A percentile compares a stretch with the other conserved stretches of the same genome.
phyloP scores from a whole-genome alignment of 2,329 filamentous ascomycete species.

The Massarina eburnea region DNA sequence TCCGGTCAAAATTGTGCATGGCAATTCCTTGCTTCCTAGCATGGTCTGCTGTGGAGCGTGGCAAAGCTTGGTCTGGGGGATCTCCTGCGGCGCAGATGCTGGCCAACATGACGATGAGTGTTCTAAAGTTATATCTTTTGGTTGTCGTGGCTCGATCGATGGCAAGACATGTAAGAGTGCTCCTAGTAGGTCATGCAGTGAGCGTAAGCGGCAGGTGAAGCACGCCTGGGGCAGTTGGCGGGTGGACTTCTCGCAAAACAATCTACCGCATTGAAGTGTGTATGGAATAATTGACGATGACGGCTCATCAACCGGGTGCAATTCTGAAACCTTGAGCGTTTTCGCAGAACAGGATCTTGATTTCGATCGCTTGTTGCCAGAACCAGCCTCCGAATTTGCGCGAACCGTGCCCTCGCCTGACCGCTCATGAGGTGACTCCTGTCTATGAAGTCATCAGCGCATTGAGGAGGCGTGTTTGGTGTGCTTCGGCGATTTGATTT shows the following conservation, averaged over 20 bases:
- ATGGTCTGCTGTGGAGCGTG: constrained; percentile 7
- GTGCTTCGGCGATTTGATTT: too few species aligned
- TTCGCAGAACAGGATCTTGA: neutral
- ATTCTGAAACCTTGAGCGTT: neutral
- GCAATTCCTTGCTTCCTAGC: constrained; percentile 17
- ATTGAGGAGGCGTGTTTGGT: too few species aligned
- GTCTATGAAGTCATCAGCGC: too few species aligned
- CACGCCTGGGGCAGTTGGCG: neutral
- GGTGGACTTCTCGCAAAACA: neutral
- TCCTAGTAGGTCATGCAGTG: neutral
- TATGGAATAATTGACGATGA: too few species aligned
- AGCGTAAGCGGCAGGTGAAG: neutral
- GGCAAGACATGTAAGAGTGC: neutral
- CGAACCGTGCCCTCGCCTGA: too few species aligned
- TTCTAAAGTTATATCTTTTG: neutral
- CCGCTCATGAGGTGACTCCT: too few species aligned
- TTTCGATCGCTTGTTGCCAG: neutral
- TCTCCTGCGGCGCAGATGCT: constrained; percentile 3
- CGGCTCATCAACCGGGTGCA: too few species aligned
- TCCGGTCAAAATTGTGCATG: constrained; percentile 2
- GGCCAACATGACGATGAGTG: constrained; percentile 7
- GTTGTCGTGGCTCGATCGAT: neutral
- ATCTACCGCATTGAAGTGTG: too few species aligned
- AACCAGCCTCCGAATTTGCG: too few species aligned
- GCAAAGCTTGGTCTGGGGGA: constrained; percentile 13